Percentiles rank a stretch among this genome's conserved stretches.
phyloP scores from a whole-genome alignment of 2,329 filamentous ascomycete genomes.

The Hyphodiscus sp. region DNA sequence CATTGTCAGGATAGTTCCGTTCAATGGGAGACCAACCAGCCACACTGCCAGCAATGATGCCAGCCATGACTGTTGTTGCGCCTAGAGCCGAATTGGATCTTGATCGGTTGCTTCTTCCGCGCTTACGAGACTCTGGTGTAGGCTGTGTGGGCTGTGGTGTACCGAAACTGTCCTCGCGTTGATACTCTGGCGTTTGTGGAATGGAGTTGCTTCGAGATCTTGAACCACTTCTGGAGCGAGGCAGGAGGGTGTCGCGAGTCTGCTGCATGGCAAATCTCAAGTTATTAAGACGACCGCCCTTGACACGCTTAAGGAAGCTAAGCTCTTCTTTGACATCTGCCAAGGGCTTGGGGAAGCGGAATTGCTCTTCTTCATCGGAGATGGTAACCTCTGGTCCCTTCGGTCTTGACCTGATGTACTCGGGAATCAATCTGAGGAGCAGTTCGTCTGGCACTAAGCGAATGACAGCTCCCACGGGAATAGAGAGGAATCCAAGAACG shows the following conservation, averaged over 20 bases:
- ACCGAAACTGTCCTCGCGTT: constrained; percentile 46
- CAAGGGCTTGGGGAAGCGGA: constrained; percentile 65
- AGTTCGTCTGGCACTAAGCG: constrained; percentile 70
- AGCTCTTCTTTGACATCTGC: constrained; percentile 75
- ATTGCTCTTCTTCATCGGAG: constrained; percentile 57
- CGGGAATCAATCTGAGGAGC: constrained; percentile 24
- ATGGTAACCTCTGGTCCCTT: constrained; percentile 42
- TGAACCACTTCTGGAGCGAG: constrained; percentile 56
- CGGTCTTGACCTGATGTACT: constrained; percentile 23
- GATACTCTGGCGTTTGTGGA: constrained; percentile 52
- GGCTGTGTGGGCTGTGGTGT: constrained; percentile 34
- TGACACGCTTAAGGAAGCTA: constrained; percentile 71
- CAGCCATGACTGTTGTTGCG: constrained; percentile 75
- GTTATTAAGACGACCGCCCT: constrained; percentile 75
- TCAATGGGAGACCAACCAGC: constrained; percentile 72
- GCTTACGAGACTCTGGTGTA: constrained; percentile 55
- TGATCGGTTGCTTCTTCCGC: constrained; percentile 61
- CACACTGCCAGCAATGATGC: constrained; percentile 70
- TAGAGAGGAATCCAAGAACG: constrained; percentile 74
- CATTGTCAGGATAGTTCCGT: constrained; percentile 37
- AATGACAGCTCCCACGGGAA: constrained; percentile 75
- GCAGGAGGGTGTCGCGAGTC: constrained; percentile 62
- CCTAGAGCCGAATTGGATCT: constrained; percentile 63
- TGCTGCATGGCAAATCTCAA: constrained; percentile 73
- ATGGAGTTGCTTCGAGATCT: constrained; percentile 59